These are phyloP conservation scores for Pleurotus salmoneostramineus DNA, from an alignment of 768 basidiomycete genomes.

Conservation along the genomic window DNA sequence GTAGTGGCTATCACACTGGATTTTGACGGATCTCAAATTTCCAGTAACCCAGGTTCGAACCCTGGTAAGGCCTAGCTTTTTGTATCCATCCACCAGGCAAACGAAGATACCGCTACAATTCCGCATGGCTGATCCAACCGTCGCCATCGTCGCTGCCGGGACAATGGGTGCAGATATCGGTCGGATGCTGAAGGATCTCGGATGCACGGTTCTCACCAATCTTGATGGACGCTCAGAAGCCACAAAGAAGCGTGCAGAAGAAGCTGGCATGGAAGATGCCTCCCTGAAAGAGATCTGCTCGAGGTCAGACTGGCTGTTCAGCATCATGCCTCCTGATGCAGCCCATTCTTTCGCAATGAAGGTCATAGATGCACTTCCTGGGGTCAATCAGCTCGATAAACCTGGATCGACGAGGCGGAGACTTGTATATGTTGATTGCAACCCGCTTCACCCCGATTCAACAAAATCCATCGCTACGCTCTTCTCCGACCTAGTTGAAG, in stretches of 20 bases:
- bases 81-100: background rate
- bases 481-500: slow-evolving; percentile 27
- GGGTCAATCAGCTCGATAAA: background rate
- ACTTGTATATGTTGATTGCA: slow-evolving; percentile 50
- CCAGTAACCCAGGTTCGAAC: background rate
- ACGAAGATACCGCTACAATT: no score
- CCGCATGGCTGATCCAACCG: background rate
- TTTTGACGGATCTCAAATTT: background rate
- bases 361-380: slow-evolving; percentile 24
- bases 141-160: slow-evolving; percentile 52
- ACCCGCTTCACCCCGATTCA: slow-evolving; percentile 51
- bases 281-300: slow-evolving; percentile 23
- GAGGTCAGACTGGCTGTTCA: slow-evolving; percentile 45
- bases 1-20: background rate
- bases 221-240: slow-evolving; percentile 49
- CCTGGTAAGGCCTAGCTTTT: background rate
- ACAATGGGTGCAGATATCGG: slow-evolving; percentile 59
- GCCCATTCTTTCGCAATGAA: slow-evolving; percentile 39
- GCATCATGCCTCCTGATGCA: slow-evolving; percentile 54
- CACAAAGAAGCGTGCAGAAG: slow-evolving; percentile 39
- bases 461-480: slow-evolving; percentile 41
- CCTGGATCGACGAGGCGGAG: slow-evolving; percentile 1
- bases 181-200: slow-evolving; percentile 36
- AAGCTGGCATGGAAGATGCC: slow-evolving; percentile 43
- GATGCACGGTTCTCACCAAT: slow-evolving; percentile 51